Evolutionary conservation across 495 filamentous ascomycete species (phyloP).

Genomic region (Trichoderma reesei): DNA sequence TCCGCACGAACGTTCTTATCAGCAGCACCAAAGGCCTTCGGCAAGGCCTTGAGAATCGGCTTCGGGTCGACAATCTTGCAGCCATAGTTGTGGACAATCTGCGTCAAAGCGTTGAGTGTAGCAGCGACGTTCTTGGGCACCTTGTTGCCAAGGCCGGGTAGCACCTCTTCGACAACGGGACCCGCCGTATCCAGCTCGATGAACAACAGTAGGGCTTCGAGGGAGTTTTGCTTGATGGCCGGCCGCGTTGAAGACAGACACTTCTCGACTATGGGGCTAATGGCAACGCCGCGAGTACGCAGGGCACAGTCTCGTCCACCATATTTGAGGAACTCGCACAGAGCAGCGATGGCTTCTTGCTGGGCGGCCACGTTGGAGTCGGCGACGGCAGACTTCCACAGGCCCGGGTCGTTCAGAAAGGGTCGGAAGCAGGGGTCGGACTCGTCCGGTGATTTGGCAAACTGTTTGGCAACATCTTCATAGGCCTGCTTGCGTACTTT

Average conservation of each 20-base stretch:
- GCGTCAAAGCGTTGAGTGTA: constrained; percentile 64
- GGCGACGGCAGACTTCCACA: constrained; percentile 88
- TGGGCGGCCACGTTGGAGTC: constrained; percentile 98
- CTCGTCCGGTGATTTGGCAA: constrained; percentile 80
- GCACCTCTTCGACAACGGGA: constrained; percentile 81
- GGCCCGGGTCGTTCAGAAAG: constrained; percentile 70
- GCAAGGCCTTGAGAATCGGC: constrained; percentile 79
- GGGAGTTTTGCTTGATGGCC: constrained; percentile 73
- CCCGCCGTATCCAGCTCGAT: constrained; percentile 82
- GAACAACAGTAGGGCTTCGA: constrained; percentile 81
- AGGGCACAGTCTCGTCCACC: constrained; percentile 69
- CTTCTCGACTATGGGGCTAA: constrained; percentile 81
- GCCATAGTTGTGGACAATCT: constrained; percentile 85
- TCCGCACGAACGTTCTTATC: constrained; percentile 98
- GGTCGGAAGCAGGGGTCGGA: constrained; percentile 74
- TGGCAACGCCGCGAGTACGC: constrained; percentile 64
- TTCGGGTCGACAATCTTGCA: constrained; percentile 97
- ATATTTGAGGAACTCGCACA: constrained; percentile 85
- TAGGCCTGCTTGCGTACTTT: constrained; percentile 95
- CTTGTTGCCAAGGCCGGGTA: constrained; percentile 81
- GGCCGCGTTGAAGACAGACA: constrained; percentile 78
- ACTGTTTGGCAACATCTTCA: constrained; percentile 80
- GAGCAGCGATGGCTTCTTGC: constrained; percentile 76
- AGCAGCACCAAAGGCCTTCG: constrained; percentile 88
- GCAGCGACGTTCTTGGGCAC: constrained; percentile 90